Conservation (phyloP, 2,329 filamentous ascomycete genomes). For the Trichoderma endophyticum region DNA sequence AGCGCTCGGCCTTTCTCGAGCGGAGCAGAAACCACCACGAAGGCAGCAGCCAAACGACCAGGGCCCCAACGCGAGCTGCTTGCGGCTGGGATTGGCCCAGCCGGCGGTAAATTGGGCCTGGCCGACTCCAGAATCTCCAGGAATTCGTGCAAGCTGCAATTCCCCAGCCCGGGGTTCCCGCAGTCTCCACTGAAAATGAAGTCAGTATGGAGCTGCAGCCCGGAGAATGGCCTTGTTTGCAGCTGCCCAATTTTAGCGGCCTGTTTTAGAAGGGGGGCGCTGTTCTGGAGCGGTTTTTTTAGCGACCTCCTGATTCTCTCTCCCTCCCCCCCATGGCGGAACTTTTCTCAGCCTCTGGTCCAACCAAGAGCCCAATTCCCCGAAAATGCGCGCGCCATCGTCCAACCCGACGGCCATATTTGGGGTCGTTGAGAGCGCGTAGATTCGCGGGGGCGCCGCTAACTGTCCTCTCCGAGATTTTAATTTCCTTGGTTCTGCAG, state of each 20-base stretch:
- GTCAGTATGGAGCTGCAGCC: constrained; percentile 17
- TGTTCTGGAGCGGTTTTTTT: not conserved
- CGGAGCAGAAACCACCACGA: constrained; percentile 9
- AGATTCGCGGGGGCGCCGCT: constrained; percentile 16
- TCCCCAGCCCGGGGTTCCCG: constrained; percentile 21
- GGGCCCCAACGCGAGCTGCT: constrained; percentile 2
- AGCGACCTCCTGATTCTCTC: constrained; percentile 12
- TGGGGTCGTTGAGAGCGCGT: not conserved
- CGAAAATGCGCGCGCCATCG: not conserved
- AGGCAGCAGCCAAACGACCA: constrained; percentile 18
- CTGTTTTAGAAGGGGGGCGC: constrained; percentile 1
- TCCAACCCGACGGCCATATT: not conserved
- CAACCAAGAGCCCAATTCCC: constrained; percentile 7
- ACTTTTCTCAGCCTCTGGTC: constrained; percentile 3
- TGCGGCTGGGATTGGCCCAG: constrained; percentile 12
- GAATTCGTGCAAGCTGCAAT: constrained; percentile 8
- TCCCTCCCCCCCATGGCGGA: not conserved
- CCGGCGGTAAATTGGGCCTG: not conserved
- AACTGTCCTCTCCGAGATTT: not conserved
- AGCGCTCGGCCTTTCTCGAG: constrained; percentile 7
- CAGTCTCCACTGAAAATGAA: constrained; percentile 16
- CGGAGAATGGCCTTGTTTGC: constrained; percentile 6
- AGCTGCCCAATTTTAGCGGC: not conserved
- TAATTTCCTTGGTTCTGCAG: constrained; percentile 10
- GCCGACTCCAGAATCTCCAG: constrained; percentile 18